Evolutionary conservation across 306 rosid genomes (phyloP).

Genomic region (Calophaca sinica): DNA sequence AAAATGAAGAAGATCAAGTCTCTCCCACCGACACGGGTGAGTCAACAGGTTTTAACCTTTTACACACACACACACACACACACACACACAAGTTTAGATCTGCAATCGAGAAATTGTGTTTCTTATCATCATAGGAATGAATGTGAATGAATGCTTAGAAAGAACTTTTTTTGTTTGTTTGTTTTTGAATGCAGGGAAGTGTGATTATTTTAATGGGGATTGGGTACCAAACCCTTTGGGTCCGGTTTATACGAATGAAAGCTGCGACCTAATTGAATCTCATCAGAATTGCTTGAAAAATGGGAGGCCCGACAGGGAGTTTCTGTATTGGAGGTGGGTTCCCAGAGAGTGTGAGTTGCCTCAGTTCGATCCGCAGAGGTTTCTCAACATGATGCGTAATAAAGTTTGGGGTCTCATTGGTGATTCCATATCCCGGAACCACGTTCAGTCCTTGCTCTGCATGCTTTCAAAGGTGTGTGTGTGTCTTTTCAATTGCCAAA

Average conservation of each 20-base stretch:
- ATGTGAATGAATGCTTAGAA: no score
- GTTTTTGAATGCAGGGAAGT: constrained; percentile 58
- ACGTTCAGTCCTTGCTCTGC: constrained; percentile 90
- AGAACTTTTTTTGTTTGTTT: not conserved
- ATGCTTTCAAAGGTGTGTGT: constrained; percentile 70
- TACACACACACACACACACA: not conserved
- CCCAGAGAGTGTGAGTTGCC: constrained; percentile 81
- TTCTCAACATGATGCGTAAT: constrained; percentile 77
- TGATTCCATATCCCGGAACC: constrained; percentile 95
- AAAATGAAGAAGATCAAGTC: constrained; percentile 48
- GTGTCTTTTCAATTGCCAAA: not conserved
- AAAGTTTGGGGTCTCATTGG: constrained; percentile 91
- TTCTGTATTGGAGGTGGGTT: constrained; percentile 83
- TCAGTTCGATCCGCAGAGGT: constrained; percentile 62
- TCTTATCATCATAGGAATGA: no score
- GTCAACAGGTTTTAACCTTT: not conserved
- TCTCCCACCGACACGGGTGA: constrained; percentile 37
- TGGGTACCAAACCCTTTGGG: constrained; percentile 81
- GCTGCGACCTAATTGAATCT: constrained; percentile 79
- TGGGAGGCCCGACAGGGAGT: constrained; percentile 85
- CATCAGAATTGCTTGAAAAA: constrained; percentile 88
- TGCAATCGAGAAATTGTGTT: not conserved
- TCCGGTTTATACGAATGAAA: constrained; percentile 71
- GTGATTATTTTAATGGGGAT: constrained; percentile 79
- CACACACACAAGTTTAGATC: constrained; percentile 1